Evolutionary conservation across 169 alveolate genomes (phyloP), one percentile per base, ranked within the genome.

Genomic region (Eimeria maxima): DNA sequence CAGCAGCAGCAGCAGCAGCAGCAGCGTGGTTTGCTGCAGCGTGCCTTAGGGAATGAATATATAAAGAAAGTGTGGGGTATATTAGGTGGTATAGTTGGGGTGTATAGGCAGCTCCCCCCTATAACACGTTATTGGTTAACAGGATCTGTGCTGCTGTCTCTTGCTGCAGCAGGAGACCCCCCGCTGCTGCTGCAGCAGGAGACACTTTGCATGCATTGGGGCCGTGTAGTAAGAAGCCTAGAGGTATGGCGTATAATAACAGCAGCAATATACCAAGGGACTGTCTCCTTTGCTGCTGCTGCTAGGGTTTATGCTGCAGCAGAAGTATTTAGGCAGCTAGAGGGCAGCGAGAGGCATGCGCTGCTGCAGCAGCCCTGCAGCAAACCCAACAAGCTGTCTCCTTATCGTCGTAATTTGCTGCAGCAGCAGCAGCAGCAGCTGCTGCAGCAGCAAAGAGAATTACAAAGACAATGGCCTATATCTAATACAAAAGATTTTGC

Each of bases 301-400:
- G 2, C 69, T 27, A 69, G 90, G 22, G 38, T 80, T 6, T 42
- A 42, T 80, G 90, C 90, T 7, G 42, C 90, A 22, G 5, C 5
- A 2, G 71, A 20, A n/a, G 90, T 60, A 7, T 33, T 80, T 3
- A 55, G 69, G 44, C 90, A 80, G 90, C 90, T 80, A 71, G 90
- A 80, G 53, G 20, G 38, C 29, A 80, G 69, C 29, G 90, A 80
- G 69, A 42, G 90, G 20, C 71, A 47, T 42, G 90, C 90, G 20
- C 90, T 80, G 90, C 90, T 80, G 90, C 90, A 80, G 65, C 90
- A 80, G 45, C 90, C 90, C 71, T 76, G 88, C 88, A 76, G 88
- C 88, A 44, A 76, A 4, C 63, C 57, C 2, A 8, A 76, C 10
- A 44, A 14, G 4, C 45, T 80, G 71, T 42, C 90, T 20, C 71